A percentile compares a stretch with the other conserved stretches of the same genome.
Evolutionary conservation across 345 rosid genomes (phyloP).

Genomic region (Litchi chinensis): DNA sequence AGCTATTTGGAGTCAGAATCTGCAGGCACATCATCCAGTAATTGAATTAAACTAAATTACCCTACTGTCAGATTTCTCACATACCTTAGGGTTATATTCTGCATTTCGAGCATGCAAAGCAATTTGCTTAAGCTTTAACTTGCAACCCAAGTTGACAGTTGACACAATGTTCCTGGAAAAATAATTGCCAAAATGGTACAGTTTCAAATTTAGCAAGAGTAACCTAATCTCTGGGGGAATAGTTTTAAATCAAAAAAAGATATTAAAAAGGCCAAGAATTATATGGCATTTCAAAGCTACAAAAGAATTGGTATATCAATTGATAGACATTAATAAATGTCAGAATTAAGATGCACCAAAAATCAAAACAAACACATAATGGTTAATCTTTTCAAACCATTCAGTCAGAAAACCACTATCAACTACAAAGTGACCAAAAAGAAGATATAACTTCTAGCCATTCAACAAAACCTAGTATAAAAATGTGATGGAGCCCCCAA

Average conservation of each 20-base stretch:
- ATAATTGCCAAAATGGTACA: neutral
- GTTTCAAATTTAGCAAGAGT: neutral
- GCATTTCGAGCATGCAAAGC: constrained; percentile 82
- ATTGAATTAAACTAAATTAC: no score
- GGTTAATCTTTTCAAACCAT: neutral
- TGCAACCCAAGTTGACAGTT: constrained; percentile 75
- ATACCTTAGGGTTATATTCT: constrained; percentile 74
- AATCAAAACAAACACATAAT: neutral
- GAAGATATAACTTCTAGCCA: neutral
- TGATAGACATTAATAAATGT: neutral
- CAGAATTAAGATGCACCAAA: neutral
- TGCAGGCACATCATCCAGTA: neutral
- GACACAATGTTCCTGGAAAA: constrained; percentile 67
- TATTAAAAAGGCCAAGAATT: no score
- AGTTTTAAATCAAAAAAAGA: no score
- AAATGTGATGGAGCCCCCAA: neutral
- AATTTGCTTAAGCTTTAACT: constrained; percentile 70
- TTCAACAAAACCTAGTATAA: neutral
- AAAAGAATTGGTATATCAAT: no score
- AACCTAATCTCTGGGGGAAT: no score
- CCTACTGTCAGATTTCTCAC: neutral
- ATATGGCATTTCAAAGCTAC: no score
- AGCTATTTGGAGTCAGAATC: neutral
- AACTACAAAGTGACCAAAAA: neutral
- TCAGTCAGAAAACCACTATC: neutral